A percentile compares a stretch with the other conserved stretches of the same genome.
These are phyloP conservation scores for Vitis cinerea DNA, from an alignment of 164 flowering plant genomes.

Conservation along the genomic window DNA sequence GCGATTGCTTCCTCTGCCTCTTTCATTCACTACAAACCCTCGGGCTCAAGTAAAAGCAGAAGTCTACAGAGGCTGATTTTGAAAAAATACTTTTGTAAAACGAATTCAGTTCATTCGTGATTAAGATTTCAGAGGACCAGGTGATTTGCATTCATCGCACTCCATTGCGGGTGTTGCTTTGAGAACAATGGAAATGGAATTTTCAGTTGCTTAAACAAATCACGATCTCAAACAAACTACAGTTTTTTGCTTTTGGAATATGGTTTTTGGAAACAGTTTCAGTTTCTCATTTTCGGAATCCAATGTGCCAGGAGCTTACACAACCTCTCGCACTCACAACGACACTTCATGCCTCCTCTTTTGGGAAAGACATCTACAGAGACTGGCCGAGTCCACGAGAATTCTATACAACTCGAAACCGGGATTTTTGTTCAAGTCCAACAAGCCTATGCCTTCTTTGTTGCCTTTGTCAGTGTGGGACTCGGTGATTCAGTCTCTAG, in stretches of 20 bases:
- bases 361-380: conserved; percentile 69
- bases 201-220: too few relatives aligned
- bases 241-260: not conserved
- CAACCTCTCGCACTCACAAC: conserved; percentile 75
- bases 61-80: too few relatives aligned
- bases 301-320: conserved; percentile 71
- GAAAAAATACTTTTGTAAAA: too few relatives aligned
- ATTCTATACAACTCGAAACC: conserved; percentile 49
- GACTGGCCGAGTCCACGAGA: conserved; percentile 55
- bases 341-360: conserved; percentile 51
- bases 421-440: conserved; percentile 33
- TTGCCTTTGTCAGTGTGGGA: conserved; percentile 29
- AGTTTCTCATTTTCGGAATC: not conserved
- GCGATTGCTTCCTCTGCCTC: too few relatives aligned
- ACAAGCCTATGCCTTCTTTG: not conserved
- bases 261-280: not conserved
- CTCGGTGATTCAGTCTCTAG: conserved; percentile 29
- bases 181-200: too few relatives aligned
- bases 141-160: too few relatives aligned
- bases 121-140: too few relatives aligned
- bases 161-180: too few relatives aligned
- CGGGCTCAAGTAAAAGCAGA: too few relatives aligned
- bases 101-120: too few relatives aligned
- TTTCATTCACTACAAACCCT: too few relatives aligned
- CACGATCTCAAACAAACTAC: too few relatives aligned